Evolutionary conservation across 2,329 filamentous ascomycete species (phyloP).

Genomic region (Huntiella moniliformis): DNA sequence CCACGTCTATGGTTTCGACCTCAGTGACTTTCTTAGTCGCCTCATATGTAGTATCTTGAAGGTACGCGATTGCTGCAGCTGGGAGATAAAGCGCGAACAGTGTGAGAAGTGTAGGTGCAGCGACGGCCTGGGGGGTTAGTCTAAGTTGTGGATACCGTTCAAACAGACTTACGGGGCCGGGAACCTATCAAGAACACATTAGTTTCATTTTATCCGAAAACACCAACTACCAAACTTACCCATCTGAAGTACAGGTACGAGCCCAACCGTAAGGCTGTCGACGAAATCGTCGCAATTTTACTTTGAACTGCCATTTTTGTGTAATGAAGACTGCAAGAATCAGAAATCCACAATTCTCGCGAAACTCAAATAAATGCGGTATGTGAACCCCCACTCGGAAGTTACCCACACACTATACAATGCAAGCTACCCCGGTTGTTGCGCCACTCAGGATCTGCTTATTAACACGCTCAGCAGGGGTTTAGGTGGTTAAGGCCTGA

Average conservation of each 20-base stretch:
- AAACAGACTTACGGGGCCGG: slow-evolving; percentile 17
- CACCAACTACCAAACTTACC: slow-evolving; percentile 21
- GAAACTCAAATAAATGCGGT: too few relatives aligned
- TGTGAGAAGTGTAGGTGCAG: slow-evolving; percentile 26
- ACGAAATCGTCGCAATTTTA: slow-evolving; percentile 18
- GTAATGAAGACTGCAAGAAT: too few relatives aligned
- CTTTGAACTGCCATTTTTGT: slow-evolving; percentile 6
- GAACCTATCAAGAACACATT: slow-evolving; percentile 15
- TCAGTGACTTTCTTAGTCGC: slow-evolving; percentile 42
- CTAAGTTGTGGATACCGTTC: not conserved
- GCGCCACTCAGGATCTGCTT: too few relatives aligned
- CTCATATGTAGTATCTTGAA: slow-evolving; percentile 36
- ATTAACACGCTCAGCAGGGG: too few relatives aligned
- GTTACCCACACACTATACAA: too few relatives aligned
- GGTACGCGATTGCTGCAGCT: slow-evolving; percentile 40
- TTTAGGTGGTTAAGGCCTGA: too few relatives aligned
- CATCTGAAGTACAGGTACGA: slow-evolving; percentile 44
- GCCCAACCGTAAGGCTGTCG: slow-evolving; percentile 21
- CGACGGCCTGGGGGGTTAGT: slow-evolving; percentile 12
- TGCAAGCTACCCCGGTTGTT: too few relatives aligned
- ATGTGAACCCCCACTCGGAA: too few relatives aligned
- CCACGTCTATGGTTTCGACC: slow-evolving; percentile 22
- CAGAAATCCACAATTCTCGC: too few relatives aligned
- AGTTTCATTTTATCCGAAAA: slow-evolving; percentile 2
- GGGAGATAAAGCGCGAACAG: slow-evolving; percentile 48